Evolutionary conservation across 2,329 filamentous ascomycete species (phyloP), one percentile per base, ranked within the genome.

Genomic region (Apiospora malaysiana): DNA sequence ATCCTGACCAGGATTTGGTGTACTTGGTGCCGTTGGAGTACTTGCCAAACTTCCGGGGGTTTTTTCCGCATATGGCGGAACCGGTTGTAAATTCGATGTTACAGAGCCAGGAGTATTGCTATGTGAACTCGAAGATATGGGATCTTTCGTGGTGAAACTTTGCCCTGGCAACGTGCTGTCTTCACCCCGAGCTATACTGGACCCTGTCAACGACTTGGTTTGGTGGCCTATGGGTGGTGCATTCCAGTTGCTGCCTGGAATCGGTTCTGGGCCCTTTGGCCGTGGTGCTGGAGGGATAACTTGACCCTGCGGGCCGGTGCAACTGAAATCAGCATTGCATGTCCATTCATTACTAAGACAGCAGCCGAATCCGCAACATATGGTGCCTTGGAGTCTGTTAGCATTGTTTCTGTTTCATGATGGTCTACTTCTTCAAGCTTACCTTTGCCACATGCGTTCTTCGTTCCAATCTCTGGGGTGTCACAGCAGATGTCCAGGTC

Each of bases 351-450:
- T 2, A 27, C 25, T 32, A 7, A 56, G 49, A 25, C 49, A 56
- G 14, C 25, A 56, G 16, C 25, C 25, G 9, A 21, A 56, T 1
- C 49, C 25, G 18, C 25, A 56, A 16, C 25, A 56, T 32, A 56
- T 56, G 6, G 25, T 56, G 49, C 49, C 25, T 56, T 32, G 5
- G 12, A 32, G 2, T 32, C 25, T 21, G 2, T 56, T 56, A 56
- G 25, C 25, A 9, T 18, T 8, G 4, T 0, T 9, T 9, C 5
- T 8, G 9, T 3, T 8, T 2, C 1, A 1, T 21, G 7, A 5
- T 9, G 25, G 3, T 0, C 5, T 1, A 12, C 2, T 7, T 7
- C 4, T 4, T 7, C 4, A 18, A 6, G 4, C 6, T 9, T 32
- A 56, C 49, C 49, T 56, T 21, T 32, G 12, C 49, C 49, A 21